Evolutionary conservation across 2,329 filamentous ascomycete genomes (phyloP).

Genomic region (Aspergillus caelatus): DNA sequence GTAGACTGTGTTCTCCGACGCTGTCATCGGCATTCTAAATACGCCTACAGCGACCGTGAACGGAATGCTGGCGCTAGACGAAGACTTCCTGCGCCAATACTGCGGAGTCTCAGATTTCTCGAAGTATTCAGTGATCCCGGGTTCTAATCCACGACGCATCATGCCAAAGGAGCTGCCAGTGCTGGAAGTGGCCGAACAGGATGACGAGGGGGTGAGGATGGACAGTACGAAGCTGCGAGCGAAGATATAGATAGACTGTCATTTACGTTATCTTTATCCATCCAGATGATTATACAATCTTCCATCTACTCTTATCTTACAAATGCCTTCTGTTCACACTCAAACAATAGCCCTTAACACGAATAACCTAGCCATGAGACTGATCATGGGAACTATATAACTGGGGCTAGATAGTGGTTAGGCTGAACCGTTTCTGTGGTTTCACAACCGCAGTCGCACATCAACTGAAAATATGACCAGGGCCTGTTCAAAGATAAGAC

Average conservation of each 20-base stretch:
- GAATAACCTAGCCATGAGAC: too few species aligned
- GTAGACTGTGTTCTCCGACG: slow-evolving; percentile 74
- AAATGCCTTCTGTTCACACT: too few species aligned
- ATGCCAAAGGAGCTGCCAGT: slow-evolving; percentile 74
- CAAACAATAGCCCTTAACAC: too few species aligned
- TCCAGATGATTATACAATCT: background rate
- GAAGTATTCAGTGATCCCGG: slow-evolving; percentile 70
- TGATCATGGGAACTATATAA: too few species aligned
- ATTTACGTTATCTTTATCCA: background rate
- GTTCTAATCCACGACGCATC: slow-evolving; percentile 68
- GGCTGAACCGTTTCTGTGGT: too few species aligned
- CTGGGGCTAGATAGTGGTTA: too few species aligned
- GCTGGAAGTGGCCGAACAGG: slow-evolving; percentile 73
- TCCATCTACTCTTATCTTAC: background rate
- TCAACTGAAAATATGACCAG: too few species aligned
- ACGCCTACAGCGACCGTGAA: slow-evolving; percentile 66
- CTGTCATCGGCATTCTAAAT: slow-evolving; percentile 70
- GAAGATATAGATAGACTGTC: slow-evolving; percentile 23
- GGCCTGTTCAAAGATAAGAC: too few species aligned
- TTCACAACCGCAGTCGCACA: too few species aligned
- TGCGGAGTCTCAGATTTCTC: slow-evolving; percentile 70
- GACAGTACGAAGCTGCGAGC: slow-evolving; percentile 60
- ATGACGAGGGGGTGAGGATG: slow-evolving; percentile 73
- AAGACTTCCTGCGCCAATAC: slow-evolving; percentile 73
- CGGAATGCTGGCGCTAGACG: slow-evolving; percentile 72